phyloP scores from a whole-genome alignment of 2,329 filamentous ascomycete species.

The Fonsecaea monophora region DNA sequence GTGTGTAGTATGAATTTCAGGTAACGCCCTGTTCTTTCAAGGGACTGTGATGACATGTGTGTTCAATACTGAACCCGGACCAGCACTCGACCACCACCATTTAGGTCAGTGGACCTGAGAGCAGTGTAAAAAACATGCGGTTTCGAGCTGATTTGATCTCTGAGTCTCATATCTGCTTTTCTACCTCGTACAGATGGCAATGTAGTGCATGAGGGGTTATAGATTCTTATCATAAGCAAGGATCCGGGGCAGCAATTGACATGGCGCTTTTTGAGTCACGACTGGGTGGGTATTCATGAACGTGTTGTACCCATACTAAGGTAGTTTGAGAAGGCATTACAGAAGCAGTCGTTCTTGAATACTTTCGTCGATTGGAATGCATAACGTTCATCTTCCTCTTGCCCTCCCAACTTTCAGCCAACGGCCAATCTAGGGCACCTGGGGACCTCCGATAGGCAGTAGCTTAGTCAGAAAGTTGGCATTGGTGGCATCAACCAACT shows the following conservation, averaged over 20 bases:
- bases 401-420: no score
- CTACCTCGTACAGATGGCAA: not conserved
- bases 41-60: not conserved
- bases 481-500: not conserved
- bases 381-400: no score
- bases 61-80: not conserved
- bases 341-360: no score
- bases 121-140: not conserved
- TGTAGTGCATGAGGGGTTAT: not conserved
- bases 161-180: not conserved
- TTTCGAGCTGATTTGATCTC: constrained; percentile 1
- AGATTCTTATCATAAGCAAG: not conserved
- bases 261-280: no score
- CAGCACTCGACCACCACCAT: not conserved
- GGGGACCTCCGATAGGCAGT: no score
- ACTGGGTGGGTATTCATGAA: no score
- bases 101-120: not conserved
- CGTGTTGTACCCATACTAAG: no score
- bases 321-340: no score
- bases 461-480: no score
- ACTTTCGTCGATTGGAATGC: no score
- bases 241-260: no score
- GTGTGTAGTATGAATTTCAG: not conserved
- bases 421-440: no score
- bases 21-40: not conserved